Conservation (phyloP, 306 rosid genomes). For the Cercis canadensis region DNA sequence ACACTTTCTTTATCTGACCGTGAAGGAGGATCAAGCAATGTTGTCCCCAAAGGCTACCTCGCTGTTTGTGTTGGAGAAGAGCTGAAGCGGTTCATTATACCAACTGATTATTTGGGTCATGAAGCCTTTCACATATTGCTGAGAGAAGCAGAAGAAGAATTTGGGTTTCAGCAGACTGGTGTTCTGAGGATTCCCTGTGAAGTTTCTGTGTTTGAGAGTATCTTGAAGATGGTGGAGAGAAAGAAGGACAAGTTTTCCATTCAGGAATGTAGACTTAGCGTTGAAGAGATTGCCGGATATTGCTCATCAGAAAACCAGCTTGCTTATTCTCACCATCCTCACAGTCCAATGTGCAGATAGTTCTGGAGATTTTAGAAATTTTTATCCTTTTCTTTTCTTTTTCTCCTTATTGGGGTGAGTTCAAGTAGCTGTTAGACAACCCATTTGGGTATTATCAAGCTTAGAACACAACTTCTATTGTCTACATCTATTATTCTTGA, state of each 20-base stretch:
- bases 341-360: slow-evolving; percentile 89
- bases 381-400: background rate
- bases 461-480: slow-evolving; percentile 10
- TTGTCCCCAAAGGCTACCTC: slow-evolving; percentile 83
- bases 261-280: slow-evolving; percentile 46
- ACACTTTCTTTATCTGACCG: slow-evolving; percentile 68
- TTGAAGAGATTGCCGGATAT: slow-evolving; percentile 47
- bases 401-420: slow-evolving; percentile 37
- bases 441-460: slow-evolving; percentile 35
- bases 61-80: slow-evolving; percentile 87
- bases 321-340: slow-evolving; percentile 65
- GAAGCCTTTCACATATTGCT: slow-evolving; percentile 70
- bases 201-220: slow-evolving; percentile 68
- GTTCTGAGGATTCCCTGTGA: slow-evolving; percentile 88
- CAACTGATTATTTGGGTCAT: slow-evolving; percentile 71
- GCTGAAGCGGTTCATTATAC: slow-evolving; percentile 75
- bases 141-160: slow-evolving; percentile 93
- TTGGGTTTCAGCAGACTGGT: slow-evolving; percentile 87
- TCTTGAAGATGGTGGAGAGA: slow-evolving; percentile 69
- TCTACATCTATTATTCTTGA: slow-evolving; percentile 8
- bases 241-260: slow-evolving; percentile 51
- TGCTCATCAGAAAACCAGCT: slow-evolving; percentile 58
- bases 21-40: slow-evolving; percentile 41
- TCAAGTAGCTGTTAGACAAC: slow-evolving; percentile 38
- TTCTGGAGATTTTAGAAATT: slow-evolving; percentile 10